Evolutionary conservation across 2,329 filamentous ascomycete genomes (phyloP).

Genomic region (Calonectria montana): DNA sequence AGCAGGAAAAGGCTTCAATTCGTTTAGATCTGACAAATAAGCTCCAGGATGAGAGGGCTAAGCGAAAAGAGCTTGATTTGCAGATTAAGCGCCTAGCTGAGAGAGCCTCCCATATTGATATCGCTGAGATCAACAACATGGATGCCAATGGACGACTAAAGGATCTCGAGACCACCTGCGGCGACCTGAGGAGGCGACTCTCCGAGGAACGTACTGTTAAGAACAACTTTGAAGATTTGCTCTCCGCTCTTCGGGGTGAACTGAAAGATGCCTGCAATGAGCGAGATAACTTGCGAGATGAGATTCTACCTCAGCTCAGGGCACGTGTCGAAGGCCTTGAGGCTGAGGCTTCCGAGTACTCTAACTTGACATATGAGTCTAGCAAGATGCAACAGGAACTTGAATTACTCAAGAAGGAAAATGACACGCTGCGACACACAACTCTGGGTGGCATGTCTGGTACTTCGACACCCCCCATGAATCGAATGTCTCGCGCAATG

Average conservation of each 20-base stretch:
- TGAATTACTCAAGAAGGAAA: constrained; percentile 75
- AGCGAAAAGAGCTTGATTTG: constrained; percentile 80
- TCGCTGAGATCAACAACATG: constrained; percentile 65
- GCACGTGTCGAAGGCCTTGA: constrained; percentile 84
- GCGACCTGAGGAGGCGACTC: constrained; percentile 84
- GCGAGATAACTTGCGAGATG: constrained; percentile 90
- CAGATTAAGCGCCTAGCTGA: constrained; percentile 87
- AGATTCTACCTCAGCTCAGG: constrained; percentile 83
- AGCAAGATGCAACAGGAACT: constrained; percentile 90
- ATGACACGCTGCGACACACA: constrained; percentile 66
- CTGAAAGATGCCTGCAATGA: constrained; percentile 86
- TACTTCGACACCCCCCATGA: constrained; percentile 33
- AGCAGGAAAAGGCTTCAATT: constrained; percentile 91
- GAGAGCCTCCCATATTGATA: constrained; percentile 74
- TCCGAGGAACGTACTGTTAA: constrained; percentile 88
- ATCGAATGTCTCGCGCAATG: constrained; percentile 44
- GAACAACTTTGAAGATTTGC: constrained; percentile 92
- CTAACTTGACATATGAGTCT: constrained; percentile 81
- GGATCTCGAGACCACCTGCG: constrained; percentile 83
- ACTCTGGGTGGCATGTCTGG: constrained; percentile 32
- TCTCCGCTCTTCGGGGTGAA: constrained; percentile 85
- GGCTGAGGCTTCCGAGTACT: constrained; percentile 76
- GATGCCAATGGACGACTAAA: constrained; percentile 72
- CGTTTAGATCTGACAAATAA: constrained; percentile 87
- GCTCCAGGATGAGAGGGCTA: constrained; percentile 85